Evolutionary conservation across 2,329 filamentous ascomycete species (phyloP).

Genomic region (Colletotrichum destructivum): DNA sequence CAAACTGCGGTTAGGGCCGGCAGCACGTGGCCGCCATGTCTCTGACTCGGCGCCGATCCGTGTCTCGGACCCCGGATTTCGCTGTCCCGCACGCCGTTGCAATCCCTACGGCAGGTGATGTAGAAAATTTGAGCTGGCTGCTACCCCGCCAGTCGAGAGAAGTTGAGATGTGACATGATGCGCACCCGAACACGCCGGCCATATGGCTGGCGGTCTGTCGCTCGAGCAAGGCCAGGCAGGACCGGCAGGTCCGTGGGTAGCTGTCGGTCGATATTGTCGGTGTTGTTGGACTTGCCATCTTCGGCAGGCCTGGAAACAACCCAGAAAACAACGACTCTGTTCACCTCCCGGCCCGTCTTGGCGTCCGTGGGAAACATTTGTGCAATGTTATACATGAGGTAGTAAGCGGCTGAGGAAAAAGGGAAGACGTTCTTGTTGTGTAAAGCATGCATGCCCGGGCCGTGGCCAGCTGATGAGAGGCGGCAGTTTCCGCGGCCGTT

Average conservation of each 20-base stretch:
- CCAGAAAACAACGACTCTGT: too few relatives aligned
- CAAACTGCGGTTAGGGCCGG: constrained; percentile 16
- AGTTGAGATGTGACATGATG: constrained; percentile 1
- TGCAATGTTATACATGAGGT: neutral
- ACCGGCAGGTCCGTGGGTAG: neutral
- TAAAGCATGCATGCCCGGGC: neutral
- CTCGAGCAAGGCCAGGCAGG: neutral
- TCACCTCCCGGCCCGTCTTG: constrained; percentile 16
- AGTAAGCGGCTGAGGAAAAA: neutral
- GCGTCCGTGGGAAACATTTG: constrained; percentile 13
- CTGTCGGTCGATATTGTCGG: neutral
- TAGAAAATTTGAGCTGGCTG: neutral
- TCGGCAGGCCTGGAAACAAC: neutral
- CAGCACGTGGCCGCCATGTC: constrained; percentile 34
- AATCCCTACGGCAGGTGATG: constrained; percentile 29
- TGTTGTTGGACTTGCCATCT: too few relatives aligned
- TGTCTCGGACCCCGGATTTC: constrained; percentile 28
- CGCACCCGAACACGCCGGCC: constrained; percentile 11
- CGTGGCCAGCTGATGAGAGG: neutral
- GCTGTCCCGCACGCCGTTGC: constrained; percentile 17
- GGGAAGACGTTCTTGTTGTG: neutral
- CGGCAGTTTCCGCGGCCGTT: neutral
- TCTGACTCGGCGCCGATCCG: constrained; percentile 38
- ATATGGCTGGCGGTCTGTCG: constrained; percentile 18
- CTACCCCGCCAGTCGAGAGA: neutral